A percentile compares a stretch with the other conserved stretches of the same genome.
phyloP scores from a whole-genome alignment of 768 basidiomycete genomes.

The Panellus pusillus region DNA sequence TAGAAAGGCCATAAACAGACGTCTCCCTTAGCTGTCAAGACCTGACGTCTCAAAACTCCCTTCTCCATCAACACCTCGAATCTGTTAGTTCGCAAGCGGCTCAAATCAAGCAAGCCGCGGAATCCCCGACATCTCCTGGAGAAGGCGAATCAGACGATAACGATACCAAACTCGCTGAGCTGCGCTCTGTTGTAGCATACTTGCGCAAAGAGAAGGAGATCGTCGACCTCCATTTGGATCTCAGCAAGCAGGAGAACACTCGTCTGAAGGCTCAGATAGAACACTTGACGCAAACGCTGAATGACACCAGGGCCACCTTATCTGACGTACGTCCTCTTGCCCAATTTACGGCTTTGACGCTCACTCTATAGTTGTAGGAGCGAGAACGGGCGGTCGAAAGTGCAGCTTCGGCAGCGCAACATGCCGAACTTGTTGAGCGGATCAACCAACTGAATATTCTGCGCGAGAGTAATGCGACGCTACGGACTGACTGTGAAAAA shows the following conservation, averaged over 20 bases:
- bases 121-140: constrained; percentile 43
- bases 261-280: constrained; percentile 77
- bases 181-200: constrained; percentile 78
- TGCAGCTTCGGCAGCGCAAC: constrained; percentile 73
- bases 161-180: constrained; percentile 67
- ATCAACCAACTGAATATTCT: constrained; percentile 86
- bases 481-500: constrained; percentile 75
- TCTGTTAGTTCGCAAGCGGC: constrained; percentile 80
- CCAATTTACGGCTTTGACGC: neutral
- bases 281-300: constrained; percentile 64
- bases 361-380: constrained; percentile 49
- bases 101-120: constrained; percentile 72
- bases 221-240: constrained; percentile 82
- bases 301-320: constrained; percentile 68
- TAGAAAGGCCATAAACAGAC: neutral
- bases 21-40: constrained; percentile 59
- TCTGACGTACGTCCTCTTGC: constrained; percentile 54
- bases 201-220: constrained; percentile 91
- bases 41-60: constrained; percentile 69
- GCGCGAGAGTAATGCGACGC: constrained; percentile 84
- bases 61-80: constrained; percentile 83
- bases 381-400: constrained; percentile 74
- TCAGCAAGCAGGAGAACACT: constrained; percentile 72
- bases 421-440: constrained; percentile 79
- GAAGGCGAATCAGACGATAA: constrained; percentile 52